A percentile compares a stretch with the other conserved stretches of the same genome.
These are phyloP conservation scores for Cladorrhinum samala DNA, from an alignment of 495 filamentous ascomycete species.

Conservation along the genomic window DNA sequence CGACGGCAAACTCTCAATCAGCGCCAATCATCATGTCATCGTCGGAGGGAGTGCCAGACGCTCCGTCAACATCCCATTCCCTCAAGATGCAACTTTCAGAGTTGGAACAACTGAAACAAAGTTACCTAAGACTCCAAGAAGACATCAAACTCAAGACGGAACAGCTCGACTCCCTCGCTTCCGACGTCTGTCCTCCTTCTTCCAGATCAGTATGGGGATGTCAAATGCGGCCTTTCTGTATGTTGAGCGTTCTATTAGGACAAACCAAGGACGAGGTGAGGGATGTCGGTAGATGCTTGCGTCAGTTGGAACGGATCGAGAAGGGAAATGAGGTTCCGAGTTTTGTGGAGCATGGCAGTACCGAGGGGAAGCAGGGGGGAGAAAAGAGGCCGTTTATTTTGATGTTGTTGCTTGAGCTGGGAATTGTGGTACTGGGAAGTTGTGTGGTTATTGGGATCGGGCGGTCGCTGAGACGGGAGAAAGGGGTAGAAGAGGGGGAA, in stretches of 20 bases:
- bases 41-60: no score
- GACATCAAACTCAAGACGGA: no score
- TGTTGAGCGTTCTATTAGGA: neutral
- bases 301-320: neutral
- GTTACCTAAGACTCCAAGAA: no score
- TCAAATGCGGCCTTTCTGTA: neutral
- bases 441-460: neutral
- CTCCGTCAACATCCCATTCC: no score
- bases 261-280: neutral
- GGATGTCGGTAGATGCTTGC: neutral
- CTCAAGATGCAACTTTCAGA: no score
- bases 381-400: neutral
- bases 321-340: no score
- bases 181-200: no score
- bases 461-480: neutral
- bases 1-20: no score
- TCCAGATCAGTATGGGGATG: neutral
- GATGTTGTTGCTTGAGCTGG: neutral
- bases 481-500: neutral
- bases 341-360: no score
- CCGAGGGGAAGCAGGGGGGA: neutral
- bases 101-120: no score
- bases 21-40: no score
- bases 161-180: no score
- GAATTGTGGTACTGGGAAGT: neutral